Evolutionary conservation across 1,284 basidiomycete species (phyloP), one percentile per base, ranked within the genome.

Genomic region (Cerioporus squamosus): DNA sequence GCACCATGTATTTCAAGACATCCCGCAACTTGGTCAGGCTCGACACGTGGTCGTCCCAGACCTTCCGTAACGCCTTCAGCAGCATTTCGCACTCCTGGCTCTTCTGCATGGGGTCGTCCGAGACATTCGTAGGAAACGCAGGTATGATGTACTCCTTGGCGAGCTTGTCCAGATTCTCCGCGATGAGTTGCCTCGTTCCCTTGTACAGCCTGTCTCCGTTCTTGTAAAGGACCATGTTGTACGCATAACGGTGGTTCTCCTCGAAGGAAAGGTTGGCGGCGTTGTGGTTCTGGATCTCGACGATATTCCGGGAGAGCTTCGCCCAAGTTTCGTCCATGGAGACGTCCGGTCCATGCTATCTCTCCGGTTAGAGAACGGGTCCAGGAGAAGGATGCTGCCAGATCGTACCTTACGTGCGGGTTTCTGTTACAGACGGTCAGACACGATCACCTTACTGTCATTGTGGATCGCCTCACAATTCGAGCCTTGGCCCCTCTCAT

Each of bases 211-310:
- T 86, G 56, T 91, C 90, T 8, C 96, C 96, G 59, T 90, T 85
- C 74, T 91, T 94, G 72, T 90, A 85, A 12, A 97, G 82, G 3
- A 97, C 95, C 84, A 98, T 89, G 72, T 95, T 96, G 75, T 97
- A 97, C 20, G 90, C 94, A 72, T 93, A 95, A 44, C 95, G 85
- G 72, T 97, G 95, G 69, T 97, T 95, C 77, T 98, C 97, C 75
- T 99, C 97, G 70, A 96, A 99, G 15, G 94, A 97, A 29, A 99
- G 86, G 69, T 89, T 91, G 55, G 88, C 88, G 7, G 95, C 94
- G 75, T 97, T 94, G 77, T 97, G 94, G 67, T 94, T 92, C 74
- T 97, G 94, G 57, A 99, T 99, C 79, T 98, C 94, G 57, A 87
- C 84, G 66, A 99, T 96, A 65, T 98, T 98, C 55, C 81, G 79